Percentiles rank a stretch among this genome's conserved stretches.
Evolutionary conservation across 1,139 yeast genomes (phyloP).

Genomic region (Meyerozyma carpophila): DNA sequence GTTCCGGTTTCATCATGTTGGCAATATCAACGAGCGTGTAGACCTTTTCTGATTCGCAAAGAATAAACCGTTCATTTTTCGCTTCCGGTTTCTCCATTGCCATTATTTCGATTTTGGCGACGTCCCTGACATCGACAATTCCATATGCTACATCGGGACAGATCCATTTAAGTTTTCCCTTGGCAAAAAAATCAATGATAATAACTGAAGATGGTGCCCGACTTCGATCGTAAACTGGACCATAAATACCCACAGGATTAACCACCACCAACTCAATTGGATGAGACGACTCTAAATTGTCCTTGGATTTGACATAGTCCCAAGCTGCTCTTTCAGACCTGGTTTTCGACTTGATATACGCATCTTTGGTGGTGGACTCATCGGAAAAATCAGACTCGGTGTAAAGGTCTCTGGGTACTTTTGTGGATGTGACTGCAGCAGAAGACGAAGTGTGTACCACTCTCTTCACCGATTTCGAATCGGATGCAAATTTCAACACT

Average conservation of each 20-base stretch:
- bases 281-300: not conserved
- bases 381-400: constrained; percentile 8
- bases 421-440: constrained; percentile 7
- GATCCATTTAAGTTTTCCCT: constrained; percentile 4
- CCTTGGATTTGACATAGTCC: constrained; percentile 10
- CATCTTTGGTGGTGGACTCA: constrained; percentile 7
- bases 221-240: not conserved
- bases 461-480: constrained; percentile 1
- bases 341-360: constrained; percentile 8
- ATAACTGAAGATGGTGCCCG: not conserved
- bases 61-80: constrained; percentile 23
- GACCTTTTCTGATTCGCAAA: constrained; percentile 4
- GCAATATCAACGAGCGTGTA: not conserved
- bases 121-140: constrained; percentile 6
- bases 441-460: constrained; percentile 6
- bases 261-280: not conserved
- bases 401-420: constrained; percentile 14
- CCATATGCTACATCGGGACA: constrained; percentile 3
- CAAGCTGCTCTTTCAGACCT: constrained; percentile 14
- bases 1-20: not conserved
- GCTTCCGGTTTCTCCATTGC: constrained; percentile 23
- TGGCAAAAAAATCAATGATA: not conserved
- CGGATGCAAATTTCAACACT: constrained; percentile 3
- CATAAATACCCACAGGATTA: constrained; percentile 4
- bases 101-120: constrained; percentile 5